Conservation (phyloP, 345 rosid genomes). For the Cardiospermum halicacabum region DNA sequence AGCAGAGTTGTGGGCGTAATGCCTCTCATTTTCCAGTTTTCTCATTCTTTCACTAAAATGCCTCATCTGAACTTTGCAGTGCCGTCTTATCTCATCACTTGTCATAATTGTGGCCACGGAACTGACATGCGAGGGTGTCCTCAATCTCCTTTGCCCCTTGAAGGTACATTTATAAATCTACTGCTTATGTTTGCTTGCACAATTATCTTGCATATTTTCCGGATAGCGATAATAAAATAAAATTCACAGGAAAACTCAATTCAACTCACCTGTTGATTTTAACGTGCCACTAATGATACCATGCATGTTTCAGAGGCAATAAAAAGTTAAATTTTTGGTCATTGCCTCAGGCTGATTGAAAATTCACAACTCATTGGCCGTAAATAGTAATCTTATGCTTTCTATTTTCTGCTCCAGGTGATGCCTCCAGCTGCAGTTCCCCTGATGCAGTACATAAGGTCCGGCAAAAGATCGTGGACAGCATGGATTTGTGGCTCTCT, state of each 20-base stretch:
- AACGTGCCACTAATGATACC: neutral
- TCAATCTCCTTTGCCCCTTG: constrained; percentile 63
- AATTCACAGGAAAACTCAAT: neutral
- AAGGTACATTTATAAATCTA: constrained; percentile 43
- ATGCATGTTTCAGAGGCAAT: neutral
- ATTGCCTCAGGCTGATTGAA: no score
- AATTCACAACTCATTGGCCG: no score
- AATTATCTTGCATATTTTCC: no score
- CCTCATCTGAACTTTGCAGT: constrained; percentile 30
- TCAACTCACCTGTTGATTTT: neutral
- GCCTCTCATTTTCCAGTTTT: neutral
- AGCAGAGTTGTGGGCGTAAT: neutral
- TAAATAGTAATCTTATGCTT: no score
- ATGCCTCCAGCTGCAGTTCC: no score
- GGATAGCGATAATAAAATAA: no score
- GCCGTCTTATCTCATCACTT: constrained; percentile 63
- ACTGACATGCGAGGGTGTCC: constrained; percentile 95
- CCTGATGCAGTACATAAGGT: no score
- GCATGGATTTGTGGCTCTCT: no score
- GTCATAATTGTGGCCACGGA: constrained; percentile 96
- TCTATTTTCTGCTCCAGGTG: no score
- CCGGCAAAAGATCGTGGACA: no score
- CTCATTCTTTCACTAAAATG: constrained; percentile 1
- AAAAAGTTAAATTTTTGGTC: neutral
- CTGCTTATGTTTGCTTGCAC: neutral